A percentile compares a stretch with the other conserved stretches of the same genome.
Evolutionary conservation across 2,329 filamentous ascomycete genomes (phyloP).

Genomic region (Fusarium bulbicola): DNA sequence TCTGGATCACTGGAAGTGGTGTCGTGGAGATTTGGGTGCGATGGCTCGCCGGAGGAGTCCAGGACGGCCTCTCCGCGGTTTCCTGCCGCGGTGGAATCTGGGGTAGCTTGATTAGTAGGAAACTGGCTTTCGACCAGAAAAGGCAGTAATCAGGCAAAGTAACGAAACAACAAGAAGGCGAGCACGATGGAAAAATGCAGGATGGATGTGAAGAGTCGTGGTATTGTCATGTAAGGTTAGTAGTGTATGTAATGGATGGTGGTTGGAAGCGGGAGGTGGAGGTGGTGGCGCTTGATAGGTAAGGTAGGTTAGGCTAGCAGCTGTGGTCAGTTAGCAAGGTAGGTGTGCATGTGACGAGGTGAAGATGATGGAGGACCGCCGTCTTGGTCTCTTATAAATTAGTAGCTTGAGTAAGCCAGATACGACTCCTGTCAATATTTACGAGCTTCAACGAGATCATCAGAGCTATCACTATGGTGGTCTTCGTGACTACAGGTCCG

Average conservation of each 20-base stretch:
- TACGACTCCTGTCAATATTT: neutral
- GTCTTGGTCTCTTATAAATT: neutral
- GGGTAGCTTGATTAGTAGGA: conserved; percentile 18
- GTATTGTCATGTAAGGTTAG: conserved; percentile 1
- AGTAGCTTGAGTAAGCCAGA: neutral
- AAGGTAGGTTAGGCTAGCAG: neutral
- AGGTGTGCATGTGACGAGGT: conserved; percentile 27
- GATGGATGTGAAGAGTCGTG: conserved; percentile 19
- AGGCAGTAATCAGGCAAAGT: conserved; percentile 22
- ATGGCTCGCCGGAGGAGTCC: conserved; percentile 50
- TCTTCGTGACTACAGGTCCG: neutral
- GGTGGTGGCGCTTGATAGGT: conserved; percentile 27
- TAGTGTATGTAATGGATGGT: conserved; percentile 4
- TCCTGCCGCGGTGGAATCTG: conserved; percentile 48
- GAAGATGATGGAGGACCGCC: neutral
- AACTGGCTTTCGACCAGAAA: conserved; percentile 39
- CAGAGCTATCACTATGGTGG: conserved; percentile 4
- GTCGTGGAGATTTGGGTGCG: conserved; percentile 46
- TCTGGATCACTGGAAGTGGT: conserved; percentile 70
- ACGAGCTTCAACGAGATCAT: neutral
- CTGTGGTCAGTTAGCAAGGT: neutral
- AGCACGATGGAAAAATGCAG: conserved; percentile 7
- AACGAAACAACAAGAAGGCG: neutral
- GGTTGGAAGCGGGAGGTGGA: conserved; percentile 36
- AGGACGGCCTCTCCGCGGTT: conserved; percentile 54